phyloP scores from a whole-genome alignment of 2,329 filamentous ascomycete genomes.

The Hymenoscyphus scutula region DNA sequence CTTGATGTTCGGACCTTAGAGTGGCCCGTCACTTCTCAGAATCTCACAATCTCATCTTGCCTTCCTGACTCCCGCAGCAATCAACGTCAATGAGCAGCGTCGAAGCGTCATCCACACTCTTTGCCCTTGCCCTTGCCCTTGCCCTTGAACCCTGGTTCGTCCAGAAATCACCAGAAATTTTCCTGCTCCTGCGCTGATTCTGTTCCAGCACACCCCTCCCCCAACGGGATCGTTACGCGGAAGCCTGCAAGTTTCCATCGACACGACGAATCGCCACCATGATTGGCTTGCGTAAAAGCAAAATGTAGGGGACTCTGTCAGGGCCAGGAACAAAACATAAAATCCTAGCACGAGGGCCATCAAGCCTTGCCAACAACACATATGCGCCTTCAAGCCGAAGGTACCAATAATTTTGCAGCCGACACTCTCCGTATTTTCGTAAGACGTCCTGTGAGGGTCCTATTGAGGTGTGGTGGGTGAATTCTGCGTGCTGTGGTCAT shows the following conservation, averaged over 20 bases:
- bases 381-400: not conserved
- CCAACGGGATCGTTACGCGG: conserved; percentile 7
- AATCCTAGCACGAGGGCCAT: not conserved
- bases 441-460: not conserved
- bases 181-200: conserved; percentile 8
- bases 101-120: conserved; percentile 2
- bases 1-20: not conserved
- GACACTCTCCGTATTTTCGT: not conserved
- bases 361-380: conserved; percentile 7
- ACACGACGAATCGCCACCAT: not conserved
- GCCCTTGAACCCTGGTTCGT: not conserved
- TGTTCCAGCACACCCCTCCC: conserved; percentile 6
- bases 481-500: not conserved
- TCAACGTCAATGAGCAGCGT: conserved; percentile 1
- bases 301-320: conserved; percentile 11
- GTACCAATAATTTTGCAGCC: not conserved
- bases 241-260: conserved; percentile 18
- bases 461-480: too few species aligned
- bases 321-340: conserved; percentile 18
- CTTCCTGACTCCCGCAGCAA: not conserved
- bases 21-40: conserved; percentile 10
- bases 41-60: conserved; percentile 4
- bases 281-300: conserved; percentile 12
- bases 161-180: too few species aligned
- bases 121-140: conserved; percentile 1